phyloP scores from a whole-genome alignment of 2,329 filamentous ascomycete species.

The Fusarium solani-melongenae region DNA sequence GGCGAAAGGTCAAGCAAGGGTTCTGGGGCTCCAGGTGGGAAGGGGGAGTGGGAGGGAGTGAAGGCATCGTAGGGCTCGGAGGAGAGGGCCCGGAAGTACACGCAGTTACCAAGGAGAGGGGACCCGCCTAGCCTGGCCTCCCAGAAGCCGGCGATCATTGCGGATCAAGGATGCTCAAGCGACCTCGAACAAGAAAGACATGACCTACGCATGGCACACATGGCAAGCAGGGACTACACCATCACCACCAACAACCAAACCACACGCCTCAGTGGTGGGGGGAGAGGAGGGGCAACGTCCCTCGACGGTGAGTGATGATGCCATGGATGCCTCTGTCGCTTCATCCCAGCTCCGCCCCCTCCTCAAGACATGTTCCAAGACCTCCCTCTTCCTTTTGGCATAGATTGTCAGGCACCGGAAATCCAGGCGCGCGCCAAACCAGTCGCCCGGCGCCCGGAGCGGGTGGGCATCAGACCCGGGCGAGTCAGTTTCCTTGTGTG shows the following conservation, averaged over 20 bases:
- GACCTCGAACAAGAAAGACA: neutral
- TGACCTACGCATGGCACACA: conserved; percentile 14
- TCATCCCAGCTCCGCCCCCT: conserved; percentile 4
- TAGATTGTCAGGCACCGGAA: conserved; percentile 37
- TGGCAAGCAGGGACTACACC: conserved; percentile 23
- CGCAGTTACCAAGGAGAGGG: neutral
- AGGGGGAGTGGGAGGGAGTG: conserved; percentile 10
- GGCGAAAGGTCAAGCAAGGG: conserved; percentile 24
- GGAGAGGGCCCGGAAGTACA: conserved; percentile 24
- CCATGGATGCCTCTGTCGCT: conserved; percentile 14
- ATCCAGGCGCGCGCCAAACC: conserved; percentile 31
- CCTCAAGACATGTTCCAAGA: neutral
- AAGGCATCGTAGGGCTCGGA: conserved; percentile 20
- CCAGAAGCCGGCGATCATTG: conserved; percentile 26
- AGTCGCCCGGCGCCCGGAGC: conserved; percentile 29
- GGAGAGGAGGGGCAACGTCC: neutral
- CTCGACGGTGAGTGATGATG: neutral
- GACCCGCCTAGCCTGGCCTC: conserved; percentile 5
- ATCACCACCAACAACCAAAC: neutral
- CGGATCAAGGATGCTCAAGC: conserved; percentile 1
- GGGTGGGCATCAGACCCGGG: conserved; percentile 22
- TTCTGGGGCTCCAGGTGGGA: neutral
- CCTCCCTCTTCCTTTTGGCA: conserved; percentile 14
- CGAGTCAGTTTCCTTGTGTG: conserved; percentile 12
- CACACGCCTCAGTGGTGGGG: neutral